Percentiles rank a stretch among this genome's conserved stretches.
phyloP scores from a whole-genome alignment of 768 basidiomycete genomes.

The Tephrocybe rancida region DNA sequence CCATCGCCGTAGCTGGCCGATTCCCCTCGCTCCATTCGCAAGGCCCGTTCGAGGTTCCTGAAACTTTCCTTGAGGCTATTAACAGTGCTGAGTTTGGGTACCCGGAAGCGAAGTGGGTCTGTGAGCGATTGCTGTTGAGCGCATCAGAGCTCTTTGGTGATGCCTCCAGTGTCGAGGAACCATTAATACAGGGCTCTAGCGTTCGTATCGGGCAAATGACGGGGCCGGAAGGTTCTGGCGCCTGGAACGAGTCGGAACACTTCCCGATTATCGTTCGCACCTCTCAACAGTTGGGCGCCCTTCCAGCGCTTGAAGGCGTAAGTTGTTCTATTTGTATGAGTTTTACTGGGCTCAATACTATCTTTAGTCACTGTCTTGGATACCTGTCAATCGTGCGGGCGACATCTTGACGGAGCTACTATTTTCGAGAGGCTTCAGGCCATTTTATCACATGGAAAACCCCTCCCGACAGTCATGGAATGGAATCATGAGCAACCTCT shows the following conservation, averaged over 20 bases:
- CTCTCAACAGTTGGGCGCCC: constrained; percentile 25
- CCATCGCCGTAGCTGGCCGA: constrained; percentile 36
- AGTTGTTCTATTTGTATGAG: constrained; percentile 4
- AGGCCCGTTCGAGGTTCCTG: constrained; percentile 32
- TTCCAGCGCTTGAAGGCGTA: constrained; percentile 33
- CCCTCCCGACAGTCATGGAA: constrained; percentile 37
- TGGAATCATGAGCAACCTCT: constrained; percentile 28
- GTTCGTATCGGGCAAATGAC: constrained; percentile 40
- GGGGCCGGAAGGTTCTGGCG: constrained; percentile 35
- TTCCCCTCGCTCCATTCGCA: constrained; percentile 28
- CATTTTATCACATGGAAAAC: constrained; percentile 38
- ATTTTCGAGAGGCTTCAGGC: constrained; percentile 30
- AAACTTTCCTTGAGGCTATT: constrained; percentile 27
- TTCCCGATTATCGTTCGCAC: constrained; percentile 36
- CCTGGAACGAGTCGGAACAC: constrained; percentile 40
- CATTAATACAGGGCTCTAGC: constrained; percentile 23
- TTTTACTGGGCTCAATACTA: not conserved
- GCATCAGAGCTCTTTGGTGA: constrained; percentile 30
- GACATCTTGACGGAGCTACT: constrained; percentile 30
- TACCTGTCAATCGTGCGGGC: constrained; percentile 35
- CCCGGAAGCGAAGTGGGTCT: constrained; percentile 41
- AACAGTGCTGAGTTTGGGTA: constrained; percentile 31
- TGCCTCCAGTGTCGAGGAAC: constrained; percentile 11
- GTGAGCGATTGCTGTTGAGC: constrained; percentile 29
- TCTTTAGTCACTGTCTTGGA: constrained; percentile 35